Conservation (phyloP, 2,329 filamentous ascomycete species). For the Apiospora malaysiana region DNA sequence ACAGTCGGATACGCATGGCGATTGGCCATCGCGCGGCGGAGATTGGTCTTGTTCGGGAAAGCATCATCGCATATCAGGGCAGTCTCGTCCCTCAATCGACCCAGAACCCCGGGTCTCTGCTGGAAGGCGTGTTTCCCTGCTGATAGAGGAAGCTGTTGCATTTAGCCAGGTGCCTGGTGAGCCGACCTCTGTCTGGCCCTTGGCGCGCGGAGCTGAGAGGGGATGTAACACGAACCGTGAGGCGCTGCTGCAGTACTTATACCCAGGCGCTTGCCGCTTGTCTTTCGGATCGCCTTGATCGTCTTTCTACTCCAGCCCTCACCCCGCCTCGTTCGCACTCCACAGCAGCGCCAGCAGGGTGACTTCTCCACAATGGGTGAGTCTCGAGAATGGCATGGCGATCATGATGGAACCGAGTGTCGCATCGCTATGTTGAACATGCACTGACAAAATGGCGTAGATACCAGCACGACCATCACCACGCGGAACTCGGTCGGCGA, state of each 20-base stretch:
- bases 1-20: background rate
- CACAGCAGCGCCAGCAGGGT: background rate
- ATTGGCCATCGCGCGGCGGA: constrained; percentile 1
- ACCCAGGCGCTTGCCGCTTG: background rate
- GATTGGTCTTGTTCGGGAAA: background rate
- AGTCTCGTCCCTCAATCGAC: background rate
- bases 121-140: background rate
- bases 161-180: background rate
- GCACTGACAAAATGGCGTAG: constrained; percentile 15
- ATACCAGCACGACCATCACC: constrained; percentile 32
- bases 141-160: constrained; percentile 6
- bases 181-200: background rate
- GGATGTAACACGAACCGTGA: background rate
- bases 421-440: background rate
- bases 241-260: constrained; percentile 2
- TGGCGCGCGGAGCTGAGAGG: constrained; percentile 1
- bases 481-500: constrained; percentile 34
- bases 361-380: background rate
- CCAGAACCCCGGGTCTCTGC: background rate
- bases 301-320: constrained; percentile 4
- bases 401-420: background rate
- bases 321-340: constrained; percentile 10
- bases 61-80: background rate
- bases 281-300: background rate
- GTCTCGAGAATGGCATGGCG: background rate